Conservation (phyloP, 192 early-diverging fungal genomes). For the Gryganskiella cystojenkinii region DNA sequence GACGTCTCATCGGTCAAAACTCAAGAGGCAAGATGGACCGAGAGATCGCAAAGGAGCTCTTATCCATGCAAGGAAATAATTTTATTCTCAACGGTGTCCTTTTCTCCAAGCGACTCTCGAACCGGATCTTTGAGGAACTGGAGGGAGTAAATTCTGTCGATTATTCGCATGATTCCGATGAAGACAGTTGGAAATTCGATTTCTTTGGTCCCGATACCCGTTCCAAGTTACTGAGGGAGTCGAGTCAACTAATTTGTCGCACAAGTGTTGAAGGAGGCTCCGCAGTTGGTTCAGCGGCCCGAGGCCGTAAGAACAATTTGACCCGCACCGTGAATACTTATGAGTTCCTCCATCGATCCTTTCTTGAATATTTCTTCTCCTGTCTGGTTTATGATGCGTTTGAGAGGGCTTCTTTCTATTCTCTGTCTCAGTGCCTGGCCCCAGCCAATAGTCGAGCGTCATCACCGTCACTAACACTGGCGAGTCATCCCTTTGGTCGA, state of each 20-base stretch:
- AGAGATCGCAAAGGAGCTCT: background rate
- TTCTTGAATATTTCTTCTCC: conserved; percentile 6
- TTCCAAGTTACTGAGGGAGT: background rate
- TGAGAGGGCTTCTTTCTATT: background rate
- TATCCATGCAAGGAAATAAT: background rate
- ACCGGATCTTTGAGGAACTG: conserved; percentile 2
- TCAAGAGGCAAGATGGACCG: background rate
- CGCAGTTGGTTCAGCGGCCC: too few relatives aligned
- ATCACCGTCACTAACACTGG: too few relatives aligned
- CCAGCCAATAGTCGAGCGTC: too few relatives aligned
- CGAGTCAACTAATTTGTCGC: too few relatives aligned
- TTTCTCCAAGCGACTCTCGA: background rate
- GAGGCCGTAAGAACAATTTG: too few relatives aligned
- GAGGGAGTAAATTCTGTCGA: background rate
- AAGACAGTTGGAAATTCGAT: background rate
- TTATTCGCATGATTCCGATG: background rate
- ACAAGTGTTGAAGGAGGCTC: too few relatives aligned
- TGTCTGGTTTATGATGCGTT: background rate
- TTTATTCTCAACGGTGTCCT: background rate
- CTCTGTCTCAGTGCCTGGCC: too few relatives aligned
- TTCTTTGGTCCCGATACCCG: background rate
- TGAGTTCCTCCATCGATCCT: conserved; percentile 3
- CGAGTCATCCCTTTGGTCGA: too few relatives aligned
- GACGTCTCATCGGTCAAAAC: background rate
- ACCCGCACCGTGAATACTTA: background rate